phyloP scores from a whole-genome alignment of 2,329 filamentous ascomycete species.

The Colletotrichum phormii region DNA sequence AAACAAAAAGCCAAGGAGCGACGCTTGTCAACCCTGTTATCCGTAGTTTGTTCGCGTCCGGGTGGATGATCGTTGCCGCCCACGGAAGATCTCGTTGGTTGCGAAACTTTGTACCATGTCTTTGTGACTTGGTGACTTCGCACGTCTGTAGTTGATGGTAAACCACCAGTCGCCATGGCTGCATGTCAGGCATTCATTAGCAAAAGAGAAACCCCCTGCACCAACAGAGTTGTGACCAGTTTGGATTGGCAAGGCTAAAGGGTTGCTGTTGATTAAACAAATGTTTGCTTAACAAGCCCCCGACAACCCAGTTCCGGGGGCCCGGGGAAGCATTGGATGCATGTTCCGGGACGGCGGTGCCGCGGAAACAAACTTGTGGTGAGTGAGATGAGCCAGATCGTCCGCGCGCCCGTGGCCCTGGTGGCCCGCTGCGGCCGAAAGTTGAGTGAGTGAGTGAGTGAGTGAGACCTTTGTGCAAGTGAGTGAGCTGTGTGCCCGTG shows the following conservation, averaged over 20 bases:
- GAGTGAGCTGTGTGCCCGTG: no score
- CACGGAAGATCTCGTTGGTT: no score
- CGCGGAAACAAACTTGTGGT: slow-evolving; percentile 10
- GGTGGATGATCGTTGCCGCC: no score
- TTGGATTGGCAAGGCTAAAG: neutral
- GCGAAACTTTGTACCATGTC: no score
- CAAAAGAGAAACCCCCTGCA: neutral
- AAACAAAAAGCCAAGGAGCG: neutral
- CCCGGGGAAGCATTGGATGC: slow-evolving; percentile 22
- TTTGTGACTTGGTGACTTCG: no score
- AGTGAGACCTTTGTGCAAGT: no score
- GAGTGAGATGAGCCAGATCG: slow-evolving; percentile 6
- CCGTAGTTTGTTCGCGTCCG: neutral
- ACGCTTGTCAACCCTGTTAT: no score
- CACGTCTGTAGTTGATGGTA: neutral
- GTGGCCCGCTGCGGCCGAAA: no score
- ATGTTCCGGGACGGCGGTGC: slow-evolving; percentile 29
- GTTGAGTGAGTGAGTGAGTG: no score
- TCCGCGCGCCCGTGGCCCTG: neutral
- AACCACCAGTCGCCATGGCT: neutral
- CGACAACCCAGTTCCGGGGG: slow-evolving; percentile 1
- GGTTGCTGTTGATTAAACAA: neutral
- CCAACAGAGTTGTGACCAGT: neutral
- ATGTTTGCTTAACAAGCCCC: neutral
- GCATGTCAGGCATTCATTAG: neutral